phyloP scores from a whole-genome alignment of 495 filamentous ascomycete species.

The Aspergillus nanangensis region DNA sequence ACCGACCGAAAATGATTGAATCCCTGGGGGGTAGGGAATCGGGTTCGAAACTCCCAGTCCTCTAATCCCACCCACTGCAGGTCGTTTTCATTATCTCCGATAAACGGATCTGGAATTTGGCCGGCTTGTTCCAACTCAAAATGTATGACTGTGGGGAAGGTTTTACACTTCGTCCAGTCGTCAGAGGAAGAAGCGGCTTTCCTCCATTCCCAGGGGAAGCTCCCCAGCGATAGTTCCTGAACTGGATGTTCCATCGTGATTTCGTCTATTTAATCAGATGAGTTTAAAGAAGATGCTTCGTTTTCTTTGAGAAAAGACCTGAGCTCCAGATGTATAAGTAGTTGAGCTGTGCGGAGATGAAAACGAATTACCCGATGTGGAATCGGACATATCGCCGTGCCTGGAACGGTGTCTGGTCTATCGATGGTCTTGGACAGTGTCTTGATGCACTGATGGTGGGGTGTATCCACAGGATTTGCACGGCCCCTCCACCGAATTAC shows the following conservation, averaged over 20 bases:
- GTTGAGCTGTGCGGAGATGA: too few species aligned
- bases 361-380: too few species aligned
- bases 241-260: neutral
- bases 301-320: too few species aligned
- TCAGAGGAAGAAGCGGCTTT: neutral
- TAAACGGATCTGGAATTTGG: neutral
- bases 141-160: neutral
- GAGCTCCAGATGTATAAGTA: too few species aligned
- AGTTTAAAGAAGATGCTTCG: too few species aligned
- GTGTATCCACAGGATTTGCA: too few species aligned
- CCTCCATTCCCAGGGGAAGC: neutral
- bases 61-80: neutral
- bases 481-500: too few species aligned
- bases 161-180: neutral
- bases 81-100: neutral
- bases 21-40: neutral
- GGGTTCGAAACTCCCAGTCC: conserved; percentile 1
- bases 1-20: neutral
- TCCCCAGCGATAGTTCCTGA: neutral
- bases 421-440: too few species aligned
- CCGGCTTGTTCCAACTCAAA: neutral
- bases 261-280: too few species aligned
- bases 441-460: too few species aligned
- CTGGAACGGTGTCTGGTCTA: too few species aligned
- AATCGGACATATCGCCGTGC: too few species aligned